phyloP scores from a whole-genome alignment of 108 stramenopile genomes.

The Cafeteria roenbergensis region DNA sequence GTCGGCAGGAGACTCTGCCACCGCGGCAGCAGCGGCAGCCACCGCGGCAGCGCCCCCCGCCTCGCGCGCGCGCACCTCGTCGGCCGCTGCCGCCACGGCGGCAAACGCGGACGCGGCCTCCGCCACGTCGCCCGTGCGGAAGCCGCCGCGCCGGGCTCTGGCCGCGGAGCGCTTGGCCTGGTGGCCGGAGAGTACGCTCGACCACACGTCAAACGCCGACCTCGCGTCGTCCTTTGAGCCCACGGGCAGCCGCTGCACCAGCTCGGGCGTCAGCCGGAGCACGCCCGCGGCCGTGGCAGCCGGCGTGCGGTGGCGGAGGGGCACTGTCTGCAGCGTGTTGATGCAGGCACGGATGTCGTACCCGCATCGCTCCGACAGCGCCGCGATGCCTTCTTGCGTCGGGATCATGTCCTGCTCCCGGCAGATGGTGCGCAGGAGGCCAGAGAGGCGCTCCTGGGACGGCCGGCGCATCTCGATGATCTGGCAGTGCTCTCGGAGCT shows the following conservation, averaged over 20 bases:
- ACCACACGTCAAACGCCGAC: conserved; percentile 7
- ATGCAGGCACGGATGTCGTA: conserved; percentile 79
- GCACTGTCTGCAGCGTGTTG: conserved; percentile 71
- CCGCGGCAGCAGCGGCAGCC: not conserved
- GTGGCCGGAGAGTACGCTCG: not conserved
- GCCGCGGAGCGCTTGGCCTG: not conserved
- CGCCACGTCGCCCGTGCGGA: not conserved
- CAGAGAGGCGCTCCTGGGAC: conserved; percentile 49
- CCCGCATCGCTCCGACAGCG: conserved; percentile 51
- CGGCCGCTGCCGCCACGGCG: too few relatives aligned
- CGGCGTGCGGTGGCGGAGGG: not conserved
- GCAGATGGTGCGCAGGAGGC: conserved; percentile 63
- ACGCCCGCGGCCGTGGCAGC: not conserved
- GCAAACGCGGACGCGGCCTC: not conserved
- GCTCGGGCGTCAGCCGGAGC: not conserved
- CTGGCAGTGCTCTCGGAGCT: conserved; percentile 63
- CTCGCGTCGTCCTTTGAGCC: conserved; percentile 9
- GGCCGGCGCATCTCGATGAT: conserved; percentile 66
- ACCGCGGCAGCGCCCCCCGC: too few relatives aligned
- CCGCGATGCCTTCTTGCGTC: conserved; percentile 44
- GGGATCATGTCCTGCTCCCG: conserved; percentile 44
- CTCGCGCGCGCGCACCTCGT: too few relatives aligned
- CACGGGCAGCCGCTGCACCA: not conserved
- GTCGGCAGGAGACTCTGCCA: not conserved
- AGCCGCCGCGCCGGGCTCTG: not conserved